Conservation (phyloP, 1,284 basidiomycete genomes). For the Trametes polyzona region DNA sequence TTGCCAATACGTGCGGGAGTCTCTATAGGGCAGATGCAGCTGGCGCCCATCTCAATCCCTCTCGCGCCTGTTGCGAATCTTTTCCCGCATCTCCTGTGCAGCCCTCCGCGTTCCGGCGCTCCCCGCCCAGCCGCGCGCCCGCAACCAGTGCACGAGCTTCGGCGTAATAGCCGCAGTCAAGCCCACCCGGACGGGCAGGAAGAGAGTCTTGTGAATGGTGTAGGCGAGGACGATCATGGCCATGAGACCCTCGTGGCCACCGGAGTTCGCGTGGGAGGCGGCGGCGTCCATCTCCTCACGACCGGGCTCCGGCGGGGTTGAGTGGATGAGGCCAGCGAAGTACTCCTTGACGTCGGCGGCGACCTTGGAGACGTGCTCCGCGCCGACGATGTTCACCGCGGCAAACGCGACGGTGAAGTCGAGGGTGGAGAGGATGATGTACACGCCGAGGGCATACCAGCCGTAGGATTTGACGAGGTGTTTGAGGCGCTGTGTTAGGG, state of each 20-base stretch:
- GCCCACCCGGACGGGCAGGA: conserved; percentile 90
- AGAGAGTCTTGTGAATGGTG: conserved; percentile 93
- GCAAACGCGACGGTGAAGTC: conserved; percentile 88
- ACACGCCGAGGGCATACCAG: conserved; percentile 90
- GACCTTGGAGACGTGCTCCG: conserved; percentile 82
- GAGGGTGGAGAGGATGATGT: conserved; percentile 68
- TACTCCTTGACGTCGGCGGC: conserved; percentile 62
- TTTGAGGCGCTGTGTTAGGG: conserved; percentile 78
- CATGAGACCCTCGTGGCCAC: conserved; percentile 75
- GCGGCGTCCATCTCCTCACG: conserved; percentile 56
- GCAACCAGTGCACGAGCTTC: conserved; percentile 79
- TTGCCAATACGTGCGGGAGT: too few species aligned
- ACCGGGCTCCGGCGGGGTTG: conserved; percentile 65
- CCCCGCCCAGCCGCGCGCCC: conserved; percentile 76
- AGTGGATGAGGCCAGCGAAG: conserved; percentile 48
- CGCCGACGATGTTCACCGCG: conserved; percentile 86
- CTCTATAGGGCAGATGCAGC: too few species aligned
- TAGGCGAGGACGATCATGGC: conserved; percentile 94
- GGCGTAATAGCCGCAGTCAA: conserved; percentile 90
- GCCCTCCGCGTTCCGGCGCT: conserved; percentile 68
- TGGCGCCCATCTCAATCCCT: conserved; percentile 27
- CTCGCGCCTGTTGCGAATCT: conserved; percentile 39
- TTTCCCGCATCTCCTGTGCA: conserved; percentile 64
- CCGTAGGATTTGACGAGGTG: conserved; percentile 90
- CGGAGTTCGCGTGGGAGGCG: conserved; percentile 24